Conservation (phyloP, 441 rosid species). For the Mallotus japonicus region DNA sequence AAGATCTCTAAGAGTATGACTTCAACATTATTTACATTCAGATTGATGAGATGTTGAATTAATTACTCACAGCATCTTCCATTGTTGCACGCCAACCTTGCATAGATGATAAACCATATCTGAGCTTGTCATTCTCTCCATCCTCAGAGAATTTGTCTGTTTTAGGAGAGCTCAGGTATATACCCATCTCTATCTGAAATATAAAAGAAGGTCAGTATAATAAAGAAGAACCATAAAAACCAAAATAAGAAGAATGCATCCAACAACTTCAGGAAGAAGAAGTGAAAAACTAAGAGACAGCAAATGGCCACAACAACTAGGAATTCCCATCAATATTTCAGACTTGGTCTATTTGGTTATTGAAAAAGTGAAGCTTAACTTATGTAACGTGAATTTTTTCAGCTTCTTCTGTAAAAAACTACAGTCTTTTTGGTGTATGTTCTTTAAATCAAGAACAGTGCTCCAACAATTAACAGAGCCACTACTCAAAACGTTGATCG, state of each 20-base stretch:
- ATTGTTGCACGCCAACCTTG: conserved; percentile 98
- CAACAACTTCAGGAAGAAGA: conserved; percentile 2
- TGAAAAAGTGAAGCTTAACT: neutral
- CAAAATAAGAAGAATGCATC: neutral
- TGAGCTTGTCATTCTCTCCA: conserved; percentile 69
- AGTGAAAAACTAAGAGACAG: neutral
- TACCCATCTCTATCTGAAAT: conserved; percentile 64
- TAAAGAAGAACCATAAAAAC: neutral
- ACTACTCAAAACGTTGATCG: neutral
- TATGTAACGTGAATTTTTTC: neutral
- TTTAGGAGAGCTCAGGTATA: conserved; percentile 90
- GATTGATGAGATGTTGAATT: conserved; percentile 3
- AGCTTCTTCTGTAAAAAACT: neutral
- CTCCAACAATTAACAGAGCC: no score
- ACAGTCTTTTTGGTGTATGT: no score
- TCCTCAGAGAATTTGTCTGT: conserved; percentile 92
- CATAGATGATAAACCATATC: conserved; percentile 94
- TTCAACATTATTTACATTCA: neutral
- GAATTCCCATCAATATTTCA: neutral
- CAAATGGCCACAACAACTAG: neutral
- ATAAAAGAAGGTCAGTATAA: neutral
- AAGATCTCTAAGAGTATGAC: no score
- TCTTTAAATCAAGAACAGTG: no score
- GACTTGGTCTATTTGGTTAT: neutral
- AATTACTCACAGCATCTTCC: conserved; percentile 95